Conservation (phyloP, 805 yeast species). For the Barnettozyma botsteinii region DNA sequence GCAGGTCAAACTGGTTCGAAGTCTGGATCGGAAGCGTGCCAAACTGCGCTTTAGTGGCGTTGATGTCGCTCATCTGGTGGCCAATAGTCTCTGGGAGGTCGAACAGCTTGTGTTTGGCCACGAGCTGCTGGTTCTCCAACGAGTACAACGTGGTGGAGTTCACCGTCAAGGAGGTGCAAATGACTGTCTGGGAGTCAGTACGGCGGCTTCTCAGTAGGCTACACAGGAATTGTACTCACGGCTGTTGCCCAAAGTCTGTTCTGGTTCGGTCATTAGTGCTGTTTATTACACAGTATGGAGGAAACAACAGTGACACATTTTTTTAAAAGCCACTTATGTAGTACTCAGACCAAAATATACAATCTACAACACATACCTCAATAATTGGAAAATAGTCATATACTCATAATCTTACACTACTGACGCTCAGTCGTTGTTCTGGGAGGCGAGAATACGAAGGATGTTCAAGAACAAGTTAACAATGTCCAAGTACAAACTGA, state of each 20-base stretch:
- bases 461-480: conserved; percentile 76
- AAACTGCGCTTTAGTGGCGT: conserved; percentile 35
- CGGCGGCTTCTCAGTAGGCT: background rate
- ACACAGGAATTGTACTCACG: conserved; percentile 1
- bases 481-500: conserved; percentile 74
- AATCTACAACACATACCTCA: no score
- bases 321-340: no score
- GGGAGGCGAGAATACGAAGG: conserved; percentile 50
- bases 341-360: no score
- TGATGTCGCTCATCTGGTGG: conserved; percentile 48
- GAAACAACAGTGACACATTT: no score
- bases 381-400: no score
- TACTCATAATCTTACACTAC: no score
- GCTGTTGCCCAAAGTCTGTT: conserved; percentile 5
- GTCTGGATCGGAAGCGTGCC: conserved; percentile 21
- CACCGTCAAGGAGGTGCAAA: conserved; percentile 42
- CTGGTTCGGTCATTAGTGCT: conserved; percentile 1
- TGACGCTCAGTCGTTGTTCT: conserved; percentile 17
- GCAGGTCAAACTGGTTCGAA: conserved; percentile 7
- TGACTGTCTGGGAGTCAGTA: conserved; percentile 20
- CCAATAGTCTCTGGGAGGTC: conserved; percentile 50
- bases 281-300: no score
- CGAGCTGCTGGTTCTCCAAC: conserved; percentile 43
- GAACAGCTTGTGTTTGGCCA: conserved; percentile 33
- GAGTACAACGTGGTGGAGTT: conserved; percentile 59